Percentiles rank a stretch among this genome's conserved stretches.
phyloP scores from a whole-genome alignment of 78 protist genomes.

The Bigelowiella natans region DNA sequence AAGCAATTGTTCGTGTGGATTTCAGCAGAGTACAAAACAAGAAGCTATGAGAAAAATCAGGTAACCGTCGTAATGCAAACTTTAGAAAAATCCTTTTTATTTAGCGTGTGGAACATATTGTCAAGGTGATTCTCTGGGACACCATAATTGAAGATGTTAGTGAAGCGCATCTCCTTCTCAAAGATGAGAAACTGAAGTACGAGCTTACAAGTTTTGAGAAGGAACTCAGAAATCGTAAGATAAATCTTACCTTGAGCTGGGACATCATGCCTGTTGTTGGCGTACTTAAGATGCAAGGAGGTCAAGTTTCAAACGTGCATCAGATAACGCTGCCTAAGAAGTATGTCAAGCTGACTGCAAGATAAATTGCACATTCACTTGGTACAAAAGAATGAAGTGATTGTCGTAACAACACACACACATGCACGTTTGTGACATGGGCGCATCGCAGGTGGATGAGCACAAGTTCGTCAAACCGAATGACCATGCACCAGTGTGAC shows the following conservation, averaged over 20 bases:
- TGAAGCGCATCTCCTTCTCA: not conserved
- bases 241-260: not conserved
- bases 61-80: not conserved
- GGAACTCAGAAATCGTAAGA: not conserved
- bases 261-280: not conserved
- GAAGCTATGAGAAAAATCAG: not conserved
- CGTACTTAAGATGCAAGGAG: not conserved
- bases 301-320: not conserved
- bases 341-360: not conserved
- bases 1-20: constrained; percentile 41
- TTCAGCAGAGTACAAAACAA: constrained; percentile 30
- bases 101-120: not conserved
- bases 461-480: too few species aligned
- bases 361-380: too few species aligned
- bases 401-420: too few species aligned
- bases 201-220: not conserved
- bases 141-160: not conserved
- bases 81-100: not conserved
- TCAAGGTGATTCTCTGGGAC: not conserved
- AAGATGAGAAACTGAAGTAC: not conserved
- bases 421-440: too few species aligned
- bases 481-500: too few species aligned
- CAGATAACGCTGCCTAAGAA: not conserved
- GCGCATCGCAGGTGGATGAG: too few species aligned
- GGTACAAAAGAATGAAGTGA: too few species aligned